Evolutionary conservation across 2,329 filamentous ascomycete species (phyloP).

Genomic region (Akanthomyces lecanii): DNA sequence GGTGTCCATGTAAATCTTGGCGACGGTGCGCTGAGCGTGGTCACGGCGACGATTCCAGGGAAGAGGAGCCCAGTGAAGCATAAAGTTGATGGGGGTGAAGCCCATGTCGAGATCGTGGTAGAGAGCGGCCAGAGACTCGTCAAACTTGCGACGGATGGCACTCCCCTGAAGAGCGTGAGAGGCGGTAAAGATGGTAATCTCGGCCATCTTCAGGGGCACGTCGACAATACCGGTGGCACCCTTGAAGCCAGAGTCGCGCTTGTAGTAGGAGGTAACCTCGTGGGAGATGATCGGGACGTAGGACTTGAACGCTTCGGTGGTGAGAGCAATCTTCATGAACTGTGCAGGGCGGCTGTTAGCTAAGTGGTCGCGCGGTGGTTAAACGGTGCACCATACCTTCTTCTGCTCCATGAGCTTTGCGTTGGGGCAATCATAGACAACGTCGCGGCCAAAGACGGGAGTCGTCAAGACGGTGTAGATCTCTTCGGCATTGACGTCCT

Average conservation of each 20-base stretch:
- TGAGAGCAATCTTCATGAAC: constrained; percentile 81
- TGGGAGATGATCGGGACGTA: constrained; percentile 76
- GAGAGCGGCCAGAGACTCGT: constrained; percentile 72
- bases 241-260: constrained; percentile 63
- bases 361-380: background rate
- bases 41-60: constrained; percentile 85
- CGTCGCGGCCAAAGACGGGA: constrained; percentile 74
- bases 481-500: constrained; percentile 86
- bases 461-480: constrained; percentile 76
- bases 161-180: constrained; percentile 81
- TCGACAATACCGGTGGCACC: constrained; percentile 64
- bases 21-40: constrained; percentile 73
- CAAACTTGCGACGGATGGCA: constrained; percentile 75
- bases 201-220: constrained; percentile 71
- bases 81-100: constrained; percentile 85
- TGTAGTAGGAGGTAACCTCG: constrained; percentile 71
- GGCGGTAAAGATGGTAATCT: constrained; percentile 87
- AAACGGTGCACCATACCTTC: constrained; percentile 55
- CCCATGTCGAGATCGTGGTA: constrained; percentile 91
- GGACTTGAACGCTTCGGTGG: constrained; percentile 65
- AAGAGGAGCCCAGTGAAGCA: constrained; percentile 81
- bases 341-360: constrained; percentile 26
- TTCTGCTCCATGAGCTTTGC: constrained; percentile 95
- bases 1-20: constrained; percentile 77
- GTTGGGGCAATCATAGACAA: constrained; percentile 89